These are phyloP conservation scores for Stagonosporopsis chrysanthemi DNA, from an alignment of 2,329 filamentous ascomycete species.

Conservation along the genomic window DNA sequence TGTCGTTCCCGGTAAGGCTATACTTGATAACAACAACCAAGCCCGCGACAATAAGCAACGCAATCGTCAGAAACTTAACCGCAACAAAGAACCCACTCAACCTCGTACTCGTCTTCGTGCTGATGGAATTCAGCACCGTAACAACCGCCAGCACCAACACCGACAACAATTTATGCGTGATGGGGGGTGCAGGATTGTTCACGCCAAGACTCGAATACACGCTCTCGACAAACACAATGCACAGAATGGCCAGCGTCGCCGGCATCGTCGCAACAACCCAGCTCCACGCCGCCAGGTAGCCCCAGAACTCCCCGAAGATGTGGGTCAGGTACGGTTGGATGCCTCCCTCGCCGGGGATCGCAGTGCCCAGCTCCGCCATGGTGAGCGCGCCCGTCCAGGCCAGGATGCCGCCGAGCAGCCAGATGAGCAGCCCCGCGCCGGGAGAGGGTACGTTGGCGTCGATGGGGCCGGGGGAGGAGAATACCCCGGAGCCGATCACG, in stretches of 20 bases:
- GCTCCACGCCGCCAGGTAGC: conserved; percentile 70
- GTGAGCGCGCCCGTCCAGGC: conserved; percentile 71
- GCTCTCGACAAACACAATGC: conserved; percentile 65
- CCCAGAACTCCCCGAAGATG: conserved; percentile 67
- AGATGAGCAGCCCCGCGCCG: conserved; percentile 64
- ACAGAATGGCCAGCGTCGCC: conserved; percentile 68
- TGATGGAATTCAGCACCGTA: conserved; percentile 53
- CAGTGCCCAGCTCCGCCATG: conserved; percentile 69
- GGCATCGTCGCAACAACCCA: conserved; percentile 73
- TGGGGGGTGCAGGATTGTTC: conserved; percentile 60
- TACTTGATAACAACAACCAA: conserved; percentile 45
- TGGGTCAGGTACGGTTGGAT: conserved; percentile 69
- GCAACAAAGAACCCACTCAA: conserved; percentile 50
- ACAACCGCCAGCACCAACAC: conserved; percentile 51
- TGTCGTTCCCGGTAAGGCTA: conserved; percentile 33
- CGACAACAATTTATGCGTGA: conserved; percentile 51
- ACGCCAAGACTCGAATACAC: conserved; percentile 62
- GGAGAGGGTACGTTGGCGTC: conserved; percentile 71
- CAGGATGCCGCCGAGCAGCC: conserved; percentile 68
- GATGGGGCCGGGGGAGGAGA: conserved; percentile 69
- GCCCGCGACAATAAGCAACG: conserved; percentile 46
- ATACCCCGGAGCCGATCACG: conserved; percentile 70
- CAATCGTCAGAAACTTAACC: conserved; percentile 47
- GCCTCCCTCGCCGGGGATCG: conserved; percentile 70
- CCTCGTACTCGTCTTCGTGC: conserved; percentile 53